Evolutionary conservation across 345 rosid genomes (phyloP).

Genomic region (Conringia planisiliqua): DNA sequence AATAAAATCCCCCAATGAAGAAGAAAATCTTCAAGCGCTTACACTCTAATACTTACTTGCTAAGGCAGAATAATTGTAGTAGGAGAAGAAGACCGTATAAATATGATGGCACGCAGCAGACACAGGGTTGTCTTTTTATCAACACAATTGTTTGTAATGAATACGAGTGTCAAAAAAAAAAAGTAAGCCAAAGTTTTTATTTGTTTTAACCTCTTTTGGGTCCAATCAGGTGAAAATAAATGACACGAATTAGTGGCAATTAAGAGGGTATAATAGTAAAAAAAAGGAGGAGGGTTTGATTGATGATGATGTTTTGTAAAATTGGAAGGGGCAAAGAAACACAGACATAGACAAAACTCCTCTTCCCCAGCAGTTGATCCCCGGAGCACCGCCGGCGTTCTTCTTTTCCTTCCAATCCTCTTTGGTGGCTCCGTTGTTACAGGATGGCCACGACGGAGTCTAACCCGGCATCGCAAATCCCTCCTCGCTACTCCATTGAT

Average conservation of each 20-base stretch:
- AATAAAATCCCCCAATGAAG: too few relatives aligned
- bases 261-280: constrained; percentile 2
- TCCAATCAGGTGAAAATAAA: background rate
- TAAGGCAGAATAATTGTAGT: too few relatives aligned
- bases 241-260: background rate
- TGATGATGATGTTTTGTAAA: background rate
- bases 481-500: constrained; percentile 15
- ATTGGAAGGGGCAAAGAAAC: background rate
- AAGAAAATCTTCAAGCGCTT: too few relatives aligned
- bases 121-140: too few relatives aligned
- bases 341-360: background rate
- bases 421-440: background rate
- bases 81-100: too few relatives aligned
- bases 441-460: constrained; percentile 26
- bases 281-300: background rate
- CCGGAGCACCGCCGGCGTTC: constrained; percentile 5
- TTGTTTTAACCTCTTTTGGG: background rate
- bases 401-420: background rate
- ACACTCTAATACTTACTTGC: too few relatives aligned
- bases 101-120: too few relatives aligned
- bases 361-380: background rate
- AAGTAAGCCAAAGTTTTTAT: too few relatives aligned
- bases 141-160: too few relatives aligned
- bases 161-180: too few relatives aligned
- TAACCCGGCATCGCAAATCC: constrained; percentile 1